Conservation (phyloP, 176 grass and related monocot species). For the Aegilops bicornis region DNA sequence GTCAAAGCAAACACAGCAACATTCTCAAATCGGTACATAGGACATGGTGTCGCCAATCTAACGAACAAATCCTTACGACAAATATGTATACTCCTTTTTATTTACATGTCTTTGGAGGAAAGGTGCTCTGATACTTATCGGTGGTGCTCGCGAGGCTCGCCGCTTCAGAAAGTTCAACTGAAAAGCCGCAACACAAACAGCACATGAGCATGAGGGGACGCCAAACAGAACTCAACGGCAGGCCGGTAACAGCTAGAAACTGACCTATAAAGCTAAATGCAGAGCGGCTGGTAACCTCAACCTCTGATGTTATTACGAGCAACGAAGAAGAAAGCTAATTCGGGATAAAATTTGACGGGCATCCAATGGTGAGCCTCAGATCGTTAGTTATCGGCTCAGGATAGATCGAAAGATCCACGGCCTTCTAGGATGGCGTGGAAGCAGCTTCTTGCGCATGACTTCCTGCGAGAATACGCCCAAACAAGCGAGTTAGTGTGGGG, state of each 20-base stretch:
- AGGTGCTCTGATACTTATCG: conserved; percentile 6
- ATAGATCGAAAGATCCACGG: conserved; percentile 94
- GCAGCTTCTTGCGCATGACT: conserved; percentile 81
- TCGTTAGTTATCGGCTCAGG: conserved; percentile 52
- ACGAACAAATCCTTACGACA: neutral
- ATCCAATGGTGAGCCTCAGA: conserved; percentile 30
- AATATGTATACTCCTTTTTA: conserved; percentile 1
- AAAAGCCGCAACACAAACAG: neutral
- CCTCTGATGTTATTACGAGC: conserved; percentile 35
- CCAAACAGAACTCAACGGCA: no score
- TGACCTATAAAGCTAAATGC: conserved; percentile 11
- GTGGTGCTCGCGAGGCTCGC: neutral
- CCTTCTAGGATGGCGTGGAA: conserved; percentile 89
- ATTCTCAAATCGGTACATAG: neutral
- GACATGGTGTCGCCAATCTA: neutral
- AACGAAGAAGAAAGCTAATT: conserved; percentile 36
- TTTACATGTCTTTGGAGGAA: conserved; percentile 29
- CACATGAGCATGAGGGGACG: neutral
- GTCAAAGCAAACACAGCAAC: neutral
- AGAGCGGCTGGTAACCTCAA: conserved; percentile 19
- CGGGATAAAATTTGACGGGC: conserved; percentile 37
- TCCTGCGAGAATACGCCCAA: conserved; percentile 42
- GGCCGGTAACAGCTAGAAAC: neutral
- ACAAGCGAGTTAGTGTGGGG: neutral
- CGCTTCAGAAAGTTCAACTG: neutral